A percentile compares a stretch with the other conserved stretches of the same genome.
phyloP scores from a whole-genome alignment of 73 alveolate species.

The Blepharisma japonicum region DNA sequence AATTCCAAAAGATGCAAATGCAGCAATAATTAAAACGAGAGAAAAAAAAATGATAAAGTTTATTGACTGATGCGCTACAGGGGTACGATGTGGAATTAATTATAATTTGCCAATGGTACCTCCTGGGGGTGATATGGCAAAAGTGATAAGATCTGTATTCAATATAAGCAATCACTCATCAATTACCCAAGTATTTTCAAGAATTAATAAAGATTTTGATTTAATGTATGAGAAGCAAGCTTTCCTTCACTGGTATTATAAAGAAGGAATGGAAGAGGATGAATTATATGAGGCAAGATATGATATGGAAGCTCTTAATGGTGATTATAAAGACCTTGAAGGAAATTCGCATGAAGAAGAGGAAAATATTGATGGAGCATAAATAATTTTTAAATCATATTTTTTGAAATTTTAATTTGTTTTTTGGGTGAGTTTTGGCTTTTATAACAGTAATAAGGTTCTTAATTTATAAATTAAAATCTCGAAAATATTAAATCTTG shows the following conservation, averaged over 20 bases:
- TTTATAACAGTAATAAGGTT: too few relatives aligned
- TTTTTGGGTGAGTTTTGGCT: too few relatives aligned
- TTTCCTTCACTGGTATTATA: slow-evolving; percentile 77
- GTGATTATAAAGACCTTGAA: slow-evolving; percentile 89
- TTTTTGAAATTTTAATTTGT: too few relatives aligned
- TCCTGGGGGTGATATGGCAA: slow-evolving; percentile 97
- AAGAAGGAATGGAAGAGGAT: slow-evolving; percentile 78
- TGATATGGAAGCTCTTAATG: slow-evolving; percentile 94
- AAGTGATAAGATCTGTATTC: slow-evolving; percentile 81
- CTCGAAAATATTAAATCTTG: too few relatives aligned
- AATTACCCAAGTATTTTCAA: slow-evolving; percentile 82
- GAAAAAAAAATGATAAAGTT: slow-evolving; percentile 59
- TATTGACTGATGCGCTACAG: slow-evolving; percentile 96
- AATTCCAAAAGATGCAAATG: slow-evolving; percentile 1
- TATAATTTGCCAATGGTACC: slow-evolving; percentile 94
- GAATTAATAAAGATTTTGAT: slow-evolving; percentile 95
- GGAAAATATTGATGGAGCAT: background rate
- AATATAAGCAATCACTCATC: slow-evolving; percentile 79
- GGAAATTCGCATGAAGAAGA: background rate
- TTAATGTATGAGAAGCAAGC: slow-evolving; percentile 90
- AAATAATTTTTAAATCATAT: too few relatives aligned
- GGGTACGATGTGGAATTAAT: slow-evolving; percentile 91
- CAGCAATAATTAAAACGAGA: background rate
- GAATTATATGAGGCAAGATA: slow-evolving; percentile 95
- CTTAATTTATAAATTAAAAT: too few relatives aligned